Evolutionary conservation across 2,329 filamentous ascomycete genomes (phyloP).

Genomic region (Sclerotinia minor): DNA sequence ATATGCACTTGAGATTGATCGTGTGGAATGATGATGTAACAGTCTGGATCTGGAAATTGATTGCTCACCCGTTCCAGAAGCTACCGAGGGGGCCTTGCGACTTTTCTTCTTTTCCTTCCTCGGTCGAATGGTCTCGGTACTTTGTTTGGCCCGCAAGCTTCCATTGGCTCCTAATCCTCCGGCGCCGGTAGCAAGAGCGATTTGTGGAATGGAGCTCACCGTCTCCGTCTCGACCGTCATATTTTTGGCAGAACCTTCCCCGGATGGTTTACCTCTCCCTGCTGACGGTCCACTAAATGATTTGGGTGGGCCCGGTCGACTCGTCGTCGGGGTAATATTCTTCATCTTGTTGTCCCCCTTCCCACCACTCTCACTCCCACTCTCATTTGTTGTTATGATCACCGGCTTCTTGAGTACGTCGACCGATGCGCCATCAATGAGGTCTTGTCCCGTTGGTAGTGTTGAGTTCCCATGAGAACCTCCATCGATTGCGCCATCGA

Average conservation of each 20-base stretch:
- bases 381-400: conserved; percentile 50
- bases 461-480: conserved; percentile 49
- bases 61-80: conserved; percentile 70
- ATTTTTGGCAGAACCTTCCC: conserved; percentile 75
- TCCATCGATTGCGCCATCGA: conserved; percentile 53
- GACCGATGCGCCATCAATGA: conserved; percentile 36
- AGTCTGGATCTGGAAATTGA: conserved; percentile 41
- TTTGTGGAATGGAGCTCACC: conserved; percentile 84
- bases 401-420: conserved; percentile 51
- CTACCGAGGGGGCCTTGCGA: conserved; percentile 73
- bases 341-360: conserved; percentile 48
- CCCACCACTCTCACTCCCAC: conserved; percentile 66
- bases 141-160: conserved; percentile 81
- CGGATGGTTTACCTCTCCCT: conserved; percentile 63
- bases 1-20: conserved; percentile 31
- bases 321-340: conserved; percentile 46
- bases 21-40: conserved; percentile 45
- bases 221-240: conserved; percentile 99
- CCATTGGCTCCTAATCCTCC: conserved; percentile 64
- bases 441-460: conserved; percentile 45
- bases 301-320: conserved; percentile 58
- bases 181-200: conserved; percentile 68
- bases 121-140: conserved; percentile 92
- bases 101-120: conserved; percentile 84
- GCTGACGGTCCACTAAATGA: conserved; percentile 61